Conservation (phyloP, 176 grass and related monocot genomes). For the Sorghum bicolor region DNA sequence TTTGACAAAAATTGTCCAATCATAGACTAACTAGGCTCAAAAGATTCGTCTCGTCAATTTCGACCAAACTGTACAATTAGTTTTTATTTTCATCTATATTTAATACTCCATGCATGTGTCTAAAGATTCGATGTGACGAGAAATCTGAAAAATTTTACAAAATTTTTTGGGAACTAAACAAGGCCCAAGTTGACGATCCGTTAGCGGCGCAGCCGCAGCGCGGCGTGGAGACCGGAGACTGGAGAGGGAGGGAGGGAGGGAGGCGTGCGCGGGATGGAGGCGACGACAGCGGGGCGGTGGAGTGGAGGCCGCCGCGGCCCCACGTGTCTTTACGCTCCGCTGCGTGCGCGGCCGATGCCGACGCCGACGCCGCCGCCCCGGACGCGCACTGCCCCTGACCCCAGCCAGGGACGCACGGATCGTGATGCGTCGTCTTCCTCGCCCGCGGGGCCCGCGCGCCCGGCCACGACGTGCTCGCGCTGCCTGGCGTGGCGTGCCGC, state of each 20-base stretch:
- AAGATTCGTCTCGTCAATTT: too few relatives aligned
- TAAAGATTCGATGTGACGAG: too few relatives aligned
- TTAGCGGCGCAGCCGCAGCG: background rate
- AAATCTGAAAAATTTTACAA: too few relatives aligned
- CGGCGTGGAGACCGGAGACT: background rate
- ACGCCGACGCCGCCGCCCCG: conserved; percentile 7
- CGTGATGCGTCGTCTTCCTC: conserved; percentile 49
- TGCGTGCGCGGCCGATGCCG: conserved; percentile 37
- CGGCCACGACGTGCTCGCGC: conserved; percentile 18
- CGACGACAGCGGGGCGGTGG: conserved; percentile 26
- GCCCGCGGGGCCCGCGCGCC: conserved; percentile 12
- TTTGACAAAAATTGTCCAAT: too few relatives aligned
- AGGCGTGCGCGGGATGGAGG: conserved; percentile 23
- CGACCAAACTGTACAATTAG: too few relatives aligned
- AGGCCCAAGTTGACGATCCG: conserved; percentile 26
- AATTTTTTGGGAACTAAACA: too few relatives aligned
- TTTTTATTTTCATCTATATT: too few relatives aligned
- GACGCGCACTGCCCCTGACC: conserved; percentile 4
- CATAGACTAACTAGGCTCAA: too few relatives aligned
- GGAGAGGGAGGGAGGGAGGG: too few relatives aligned
- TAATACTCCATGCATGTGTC: too few relatives aligned
- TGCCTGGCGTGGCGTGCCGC: conserved; percentile 30
- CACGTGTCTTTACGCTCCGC: conserved; percentile 45
- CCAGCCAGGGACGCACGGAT: conserved; percentile 47
- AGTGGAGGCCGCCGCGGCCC: conserved; percentile 42